Conservation (phyloP, 2,329 filamentous ascomycete species). For the Fusarium sp. region DNA sequence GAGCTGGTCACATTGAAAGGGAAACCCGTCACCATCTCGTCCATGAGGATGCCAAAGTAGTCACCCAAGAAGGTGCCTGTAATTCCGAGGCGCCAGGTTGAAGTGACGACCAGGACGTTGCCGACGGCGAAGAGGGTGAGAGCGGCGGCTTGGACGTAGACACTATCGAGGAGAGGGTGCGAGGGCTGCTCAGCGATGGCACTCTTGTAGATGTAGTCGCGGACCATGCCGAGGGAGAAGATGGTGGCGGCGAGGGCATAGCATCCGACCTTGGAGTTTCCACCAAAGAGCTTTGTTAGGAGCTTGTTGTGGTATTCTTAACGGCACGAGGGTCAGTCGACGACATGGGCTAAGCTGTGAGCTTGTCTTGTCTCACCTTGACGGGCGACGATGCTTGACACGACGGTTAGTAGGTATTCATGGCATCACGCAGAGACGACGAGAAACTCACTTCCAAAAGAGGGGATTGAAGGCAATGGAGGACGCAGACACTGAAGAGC, state of each 20-base stretch:
- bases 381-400: slow-evolving; percentile 81
- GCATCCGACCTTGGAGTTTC: slow-evolving; percentile 83
- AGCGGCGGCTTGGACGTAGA: slow-evolving; percentile 71
- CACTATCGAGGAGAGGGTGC: slow-evolving; percentile 76
- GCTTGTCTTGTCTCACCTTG: slow-evolving; percentile 67
- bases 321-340: slow-evolving; percentile 28
- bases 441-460: slow-evolving; percentile 93
- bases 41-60: slow-evolving; percentile 99
- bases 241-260: slow-evolving; percentile 90
- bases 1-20: slow-evolving; percentile 92
- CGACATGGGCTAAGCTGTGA: slow-evolving; percentile 3
- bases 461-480: slow-evolving; percentile 95
- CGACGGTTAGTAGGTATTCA: slow-evolving; percentile 47
- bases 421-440: slow-evolving; percentile 6
- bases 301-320: slow-evolving; percentile 91
- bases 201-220: slow-evolving; percentile 88
- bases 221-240: slow-evolving; percentile 90
- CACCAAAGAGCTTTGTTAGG: slow-evolving; percentile 87
- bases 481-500: slow-evolving; percentile 77
- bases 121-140: slow-evolving; percentile 79
- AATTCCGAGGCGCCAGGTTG: slow-evolving; percentile 91
- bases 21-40: slow-evolving; percentile 92
- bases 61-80: slow-evolving; percentile 97
- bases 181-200: slow-evolving; percentile 82
- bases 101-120: slow-evolving; percentile 87